Evolutionary conservation across 441 rosid species (phyloP).

Genomic region (Codiaeum variegatum): DNA sequence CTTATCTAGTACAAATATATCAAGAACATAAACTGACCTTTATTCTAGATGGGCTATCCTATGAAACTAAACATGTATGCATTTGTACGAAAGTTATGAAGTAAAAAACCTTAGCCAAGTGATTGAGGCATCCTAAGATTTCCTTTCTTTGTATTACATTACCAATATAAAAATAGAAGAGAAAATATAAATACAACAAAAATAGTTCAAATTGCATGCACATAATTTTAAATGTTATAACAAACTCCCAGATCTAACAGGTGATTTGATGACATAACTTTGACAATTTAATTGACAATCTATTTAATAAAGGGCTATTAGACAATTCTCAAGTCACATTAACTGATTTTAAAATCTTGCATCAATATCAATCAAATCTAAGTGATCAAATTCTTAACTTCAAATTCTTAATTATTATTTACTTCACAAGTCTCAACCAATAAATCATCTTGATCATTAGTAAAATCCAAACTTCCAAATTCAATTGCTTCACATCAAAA

Average conservation of each 20-base stretch:
- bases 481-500: too few relatives aligned
- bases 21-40: slow-evolving; percentile 42
- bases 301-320: background rate
- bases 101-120: slow-evolving; percentile 90
- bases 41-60: slow-evolving; percentile 91
- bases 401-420: too few relatives aligned
- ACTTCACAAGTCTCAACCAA: too few relatives aligned
- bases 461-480: too few relatives aligned
- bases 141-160: slow-evolving; percentile 61
- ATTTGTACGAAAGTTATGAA: slow-evolving; percentile 86
- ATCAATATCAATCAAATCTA: background rate
- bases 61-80: slow-evolving; percentile 91
- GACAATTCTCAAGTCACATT: background rate
- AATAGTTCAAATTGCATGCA: background rate
- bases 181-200: background rate
- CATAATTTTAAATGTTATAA: background rate
- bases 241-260: background rate
- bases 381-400: too few relatives aligned
- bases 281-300: background rate
- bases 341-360: background rate
- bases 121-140: slow-evolving; percentile 86
- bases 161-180: slow-evolving; percentile 1
- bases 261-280: background rate
- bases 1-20: too few relatives aligned
- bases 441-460: too few relatives aligned